These are phyloP conservation scores for Dendrothele bispora DNA, from an alignment of 768 basidiomycete genomes.

Conservation along the genomic window DNA sequence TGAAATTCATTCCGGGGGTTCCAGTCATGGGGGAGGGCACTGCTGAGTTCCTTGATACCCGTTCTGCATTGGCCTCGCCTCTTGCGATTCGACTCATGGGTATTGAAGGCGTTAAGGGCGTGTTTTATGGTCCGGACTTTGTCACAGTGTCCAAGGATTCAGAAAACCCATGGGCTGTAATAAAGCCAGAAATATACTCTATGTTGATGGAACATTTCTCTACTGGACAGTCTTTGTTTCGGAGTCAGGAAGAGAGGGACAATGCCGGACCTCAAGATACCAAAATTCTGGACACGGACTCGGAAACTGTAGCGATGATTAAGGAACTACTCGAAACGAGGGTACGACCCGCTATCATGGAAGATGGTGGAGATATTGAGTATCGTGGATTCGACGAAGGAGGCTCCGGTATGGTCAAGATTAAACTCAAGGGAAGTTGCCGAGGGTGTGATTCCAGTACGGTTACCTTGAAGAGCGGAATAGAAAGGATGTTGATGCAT, in stretches of 20 bases:
- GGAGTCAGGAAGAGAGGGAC: constrained; percentile 75
- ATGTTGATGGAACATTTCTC: constrained; percentile 98
- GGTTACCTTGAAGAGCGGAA: constrained; percentile 94
- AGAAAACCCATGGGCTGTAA: constrained; percentile 81
- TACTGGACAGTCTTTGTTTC: constrained; percentile 84
- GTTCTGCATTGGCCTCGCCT: constrained; percentile 84
- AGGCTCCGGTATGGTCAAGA: constrained; percentile 73
- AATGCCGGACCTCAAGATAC: constrained; percentile 92
- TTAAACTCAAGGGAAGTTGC: constrained; percentile 97
- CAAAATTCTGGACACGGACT: constrained; percentile 88
- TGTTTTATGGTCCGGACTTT: constrained; percentile 98
- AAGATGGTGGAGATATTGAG: constrained; percentile 98
- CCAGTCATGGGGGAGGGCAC: constrained; percentile 86
- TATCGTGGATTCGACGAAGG: constrained; percentile 88
- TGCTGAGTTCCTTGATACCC: constrained; percentile 92
- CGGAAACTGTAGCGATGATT: constrained; percentile 98
- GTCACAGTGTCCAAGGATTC: constrained; percentile 93
- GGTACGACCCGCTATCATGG: constrained; percentile 96
- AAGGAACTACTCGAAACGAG: constrained; percentile 95
- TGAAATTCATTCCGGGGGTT: constrained; percentile 96
- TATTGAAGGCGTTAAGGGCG: constrained; percentile 82
- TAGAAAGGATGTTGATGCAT: constrained; percentile 99
- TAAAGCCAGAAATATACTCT: constrained; percentile 97
- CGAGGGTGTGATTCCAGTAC: constrained; percentile 92
- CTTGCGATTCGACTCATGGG: constrained; percentile 95